Percentiles rank a stretch among this genome's conserved stretches.
Conservation (phyloP, 345 rosid genomes). For the Aquilaria sinensis region DNA sequence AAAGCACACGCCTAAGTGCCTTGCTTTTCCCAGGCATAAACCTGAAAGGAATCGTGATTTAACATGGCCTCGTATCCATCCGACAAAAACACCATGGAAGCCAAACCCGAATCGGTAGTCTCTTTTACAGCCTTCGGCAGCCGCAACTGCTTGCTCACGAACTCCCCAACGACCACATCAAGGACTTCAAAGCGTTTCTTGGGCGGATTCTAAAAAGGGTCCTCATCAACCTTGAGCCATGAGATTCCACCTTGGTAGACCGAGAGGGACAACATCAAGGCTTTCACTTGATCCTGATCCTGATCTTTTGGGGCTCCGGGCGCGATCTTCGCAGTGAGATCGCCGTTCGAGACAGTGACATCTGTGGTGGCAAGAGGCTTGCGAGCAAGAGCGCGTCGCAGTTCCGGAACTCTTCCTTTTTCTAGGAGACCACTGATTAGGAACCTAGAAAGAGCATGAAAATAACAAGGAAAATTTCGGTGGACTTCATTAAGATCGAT, state of each 20-base stretch:
- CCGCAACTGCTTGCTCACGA: constrained; percentile 70
- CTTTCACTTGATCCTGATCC: constrained; percentile 39
- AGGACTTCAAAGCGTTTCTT: constrained; percentile 82
- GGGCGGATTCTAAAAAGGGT: constrained; percentile 44
- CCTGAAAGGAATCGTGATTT: constrained; percentile 79
- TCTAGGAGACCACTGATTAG: constrained; percentile 61
- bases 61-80: constrained; percentile 76
- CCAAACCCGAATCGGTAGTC: constrained; percentile 36
- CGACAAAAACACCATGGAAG: constrained; percentile 59
- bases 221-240: constrained; percentile 83
- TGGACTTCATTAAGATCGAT: not conserved
- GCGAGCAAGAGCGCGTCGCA: constrained; percentile 80
- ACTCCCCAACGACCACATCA: constrained; percentile 59
- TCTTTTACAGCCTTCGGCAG: constrained; percentile 45
- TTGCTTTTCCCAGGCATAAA: constrained; percentile 59
- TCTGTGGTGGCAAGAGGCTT: constrained; percentile 46
- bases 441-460: constrained; percentile 35
- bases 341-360: constrained; percentile 63
- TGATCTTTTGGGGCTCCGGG: constrained; percentile 22
- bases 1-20: constrained; percentile 45
- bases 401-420: constrained; percentile 88
- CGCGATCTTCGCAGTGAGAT: constrained; percentile 66
- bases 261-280: constrained; percentile 66
- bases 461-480: constrained; percentile 15
- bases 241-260: constrained; percentile 56